Base-by-base conservation (phyloP, 176 grass and related monocot genomes). In the Guadua angustifolia region DNA sequence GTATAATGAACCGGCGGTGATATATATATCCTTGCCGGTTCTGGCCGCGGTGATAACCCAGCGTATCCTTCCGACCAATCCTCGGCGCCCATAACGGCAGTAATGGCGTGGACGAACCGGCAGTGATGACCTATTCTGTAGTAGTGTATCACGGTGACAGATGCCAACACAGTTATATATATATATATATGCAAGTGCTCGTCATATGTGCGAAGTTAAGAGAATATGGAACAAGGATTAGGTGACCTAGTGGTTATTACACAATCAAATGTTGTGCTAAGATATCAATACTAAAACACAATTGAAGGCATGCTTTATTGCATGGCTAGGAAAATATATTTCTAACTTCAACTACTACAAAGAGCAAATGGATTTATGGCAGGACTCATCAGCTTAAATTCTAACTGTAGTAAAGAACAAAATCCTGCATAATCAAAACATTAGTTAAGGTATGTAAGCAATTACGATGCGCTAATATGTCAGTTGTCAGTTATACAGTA, bases 71-170 rank as follows among this genome's bases (percentile, higher is more conserved):
- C n/a, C n/a, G n/a, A n/a, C n/a, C n/a, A n/a, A n/a, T n/a, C n/a
- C n/a, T n/a, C n/a, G n/a, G n/a, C n/a, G n/a, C n/a, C n/a, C n/a
- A n/a, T n/a, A n/a, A n/a, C n/a, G n/a, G n/a, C n/a, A n/a, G n/a
- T n/a, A n/a, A n/a, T n/a, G n/a, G n/a, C n/a, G n/a, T n/a, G n/a
- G n/a, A n/a, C n/a, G n/a, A n/a, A n/a, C n/a, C n/a, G n/a, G n/a
- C n/a, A n/a, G n/a, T n/a, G n/a, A n/a, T n/a, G n/a, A n/a, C n/a
- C n/a, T n/a, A n/a, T n/a, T n/a, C n/a, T n/a, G n/a, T n/a, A n/a
- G n/a, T n/a, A n/a, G n/a, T n/a, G n/a, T 98, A 93, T 98, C 95
- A 74, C 95, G 95, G 73, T 98, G 95, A 84, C 95, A 95, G 80
- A 95, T 95, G 69, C 93, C 93, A 86, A 98, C 68, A 33, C 88